phyloP scores from a whole-genome alignment of 345 rosid species.

The Passiflora organensis region DNA sequence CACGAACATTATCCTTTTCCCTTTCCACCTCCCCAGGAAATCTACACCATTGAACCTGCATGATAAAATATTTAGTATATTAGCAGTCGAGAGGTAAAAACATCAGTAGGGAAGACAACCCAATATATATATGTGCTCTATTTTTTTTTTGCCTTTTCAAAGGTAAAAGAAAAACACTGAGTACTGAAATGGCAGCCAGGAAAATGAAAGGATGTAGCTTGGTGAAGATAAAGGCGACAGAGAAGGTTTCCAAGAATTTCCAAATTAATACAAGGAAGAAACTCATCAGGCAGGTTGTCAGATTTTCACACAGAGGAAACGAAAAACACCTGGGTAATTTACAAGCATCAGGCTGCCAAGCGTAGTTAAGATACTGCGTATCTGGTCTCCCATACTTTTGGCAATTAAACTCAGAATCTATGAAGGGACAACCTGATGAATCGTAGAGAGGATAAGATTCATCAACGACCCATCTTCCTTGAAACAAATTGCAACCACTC shows the following conservation, averaged over 20 bases:
- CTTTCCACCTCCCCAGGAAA: slow-evolving; percentile 59
- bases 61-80: neutral
- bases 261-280: no score
- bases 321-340: slow-evolving; percentile 51
- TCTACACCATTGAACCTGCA: slow-evolving; percentile 68
- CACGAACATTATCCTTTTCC: slow-evolving; percentile 92
- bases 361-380: slow-evolving; percentile 63
- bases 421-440: slow-evolving; percentile 61
- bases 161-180: no score
- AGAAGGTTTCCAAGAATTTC: neutral
- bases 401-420: slow-evolving; percentile 73
- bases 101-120: no score
- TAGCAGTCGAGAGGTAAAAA: no score
- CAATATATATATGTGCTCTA: no score
- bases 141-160: no score
- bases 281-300: no score
- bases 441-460: slow-evolving; percentile 59
- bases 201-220: no score
- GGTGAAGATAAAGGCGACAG: no score
- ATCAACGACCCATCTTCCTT: slow-evolving; percentile 66
- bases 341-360: slow-evolving; percentile 79
- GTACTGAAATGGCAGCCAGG: no score
- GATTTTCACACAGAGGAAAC: no score
- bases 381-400: slow-evolving; percentile 69
- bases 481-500: slow-evolving; percentile 65